A percentile compares a stretch with the other conserved stretches of the same genome.
Conservation (phyloP, 2,329 filamentous ascomycete genomes). For the Verticillium nubilum region DNA sequence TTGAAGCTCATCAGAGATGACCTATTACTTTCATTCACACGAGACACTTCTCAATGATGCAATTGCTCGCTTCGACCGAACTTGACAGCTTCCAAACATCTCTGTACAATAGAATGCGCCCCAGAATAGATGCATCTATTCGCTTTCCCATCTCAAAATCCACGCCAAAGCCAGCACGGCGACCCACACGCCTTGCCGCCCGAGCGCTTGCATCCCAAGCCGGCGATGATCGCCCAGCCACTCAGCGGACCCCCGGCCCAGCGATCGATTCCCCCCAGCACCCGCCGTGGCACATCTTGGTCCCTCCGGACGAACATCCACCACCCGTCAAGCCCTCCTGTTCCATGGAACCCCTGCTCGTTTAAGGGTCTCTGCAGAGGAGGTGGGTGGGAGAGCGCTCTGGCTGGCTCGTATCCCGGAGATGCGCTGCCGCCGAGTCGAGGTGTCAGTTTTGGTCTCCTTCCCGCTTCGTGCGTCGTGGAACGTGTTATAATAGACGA, state of each 20-base stretch:
- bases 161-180: background rate
- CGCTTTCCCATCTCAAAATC: background rate
- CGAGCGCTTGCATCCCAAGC: constrained; percentile 12
- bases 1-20: too few relatives aligned
- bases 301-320: background rate
- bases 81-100: background rate
- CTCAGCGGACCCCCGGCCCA: background rate
- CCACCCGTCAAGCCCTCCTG: background rate
- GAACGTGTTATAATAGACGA: constrained; percentile 9
- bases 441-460: background rate
- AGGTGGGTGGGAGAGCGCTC: background rate
- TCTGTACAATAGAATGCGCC: background rate
- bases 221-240: constrained; percentile 7
- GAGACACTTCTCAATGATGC: too few relatives aligned
- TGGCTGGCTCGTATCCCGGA: constrained; percentile 5
- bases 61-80: background rate
- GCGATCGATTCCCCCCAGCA: background rate
- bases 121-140: background rate
- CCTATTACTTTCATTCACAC: too few relatives aligned
- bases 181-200: constrained; percentile 1
- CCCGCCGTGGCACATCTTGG: background rate
- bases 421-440: constrained; percentile 1
- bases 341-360: background rate
- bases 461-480: constrained; percentile 3
- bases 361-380: background rate